Base-by-base conservation (phyloP, 164 flowering plant genomes). In the Vitis rupestris region DNA sequence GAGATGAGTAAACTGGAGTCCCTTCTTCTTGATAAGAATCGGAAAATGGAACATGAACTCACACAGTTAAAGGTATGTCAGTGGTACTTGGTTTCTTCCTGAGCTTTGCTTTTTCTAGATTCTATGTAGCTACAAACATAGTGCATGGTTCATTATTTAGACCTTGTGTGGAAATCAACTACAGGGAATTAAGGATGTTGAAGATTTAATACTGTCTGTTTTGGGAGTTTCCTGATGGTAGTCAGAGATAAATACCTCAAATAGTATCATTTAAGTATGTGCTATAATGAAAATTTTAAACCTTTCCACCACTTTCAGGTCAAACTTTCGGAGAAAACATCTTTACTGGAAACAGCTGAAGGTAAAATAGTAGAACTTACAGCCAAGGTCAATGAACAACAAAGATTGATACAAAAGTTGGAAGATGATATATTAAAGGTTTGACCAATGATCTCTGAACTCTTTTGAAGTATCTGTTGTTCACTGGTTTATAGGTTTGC, bases 351-450 rank as follows among this genome's bases (percentile, higher is more conserved):
- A 78, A 74, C 83, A 56, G 88, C 99, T 70, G 93, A 96, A 86
- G 72, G 68, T 61, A 91, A 86, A 82, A 76, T 82, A 31, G 74
- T 64, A 65, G 94, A 92, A 70, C 85, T 96, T 17, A 72, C 82
- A 68, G 86, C 81, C 16, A 88, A 89, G 84, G 77, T 93, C 65
- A 85, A 86, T 54, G 99, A 93, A 75, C 98, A 96, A 62, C 88
- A 90, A 75, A 89, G 64, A 64, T 75, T 96, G 58, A 96, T 93
- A 67, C 90, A 93, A 73, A 96, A 91, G 83, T 82, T 96, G 74
- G 99, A 96, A 77, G 99, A 96, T 80, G 99, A 96, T 78, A 96
- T 96, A 72, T 79, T 78, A 60, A 93, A 96, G 99, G 99, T 91
- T 65, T 47, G 83, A 51, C 68, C 70, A 57, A 9, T 70, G 47